These are phyloP conservation scores for Ammopiptanthus mongolicus DNA, from an alignment of 306 rosid species.

Conservation along the genomic window DNA sequence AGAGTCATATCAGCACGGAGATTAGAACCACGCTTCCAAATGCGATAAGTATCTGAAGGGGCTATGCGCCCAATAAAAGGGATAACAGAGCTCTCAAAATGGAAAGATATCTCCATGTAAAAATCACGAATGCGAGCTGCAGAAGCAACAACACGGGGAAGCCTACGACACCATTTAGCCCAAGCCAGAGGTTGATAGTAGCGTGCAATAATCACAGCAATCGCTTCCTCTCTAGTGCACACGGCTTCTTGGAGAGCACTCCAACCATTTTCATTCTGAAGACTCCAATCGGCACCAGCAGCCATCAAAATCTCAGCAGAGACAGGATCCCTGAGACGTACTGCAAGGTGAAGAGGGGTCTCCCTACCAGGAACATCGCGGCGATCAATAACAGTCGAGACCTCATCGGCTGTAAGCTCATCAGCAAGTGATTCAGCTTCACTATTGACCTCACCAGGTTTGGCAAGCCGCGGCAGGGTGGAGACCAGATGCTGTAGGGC, in stretches of 20 bases:
- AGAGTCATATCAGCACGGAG: conserved; percentile 99
- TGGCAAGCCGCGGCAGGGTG: conserved; percentile 64
- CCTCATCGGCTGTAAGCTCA: conserved; percentile 72
- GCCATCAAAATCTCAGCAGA: conserved; percentile 94
- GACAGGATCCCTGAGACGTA: conserved; percentile 68
- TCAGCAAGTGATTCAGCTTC: conserved; percentile 79
- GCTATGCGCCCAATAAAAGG: conserved; percentile 96
- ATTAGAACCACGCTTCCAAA: conserved; percentile 98
- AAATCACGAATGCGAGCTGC: conserved; percentile 85
- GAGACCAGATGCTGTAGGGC: conserved; percentile 60
- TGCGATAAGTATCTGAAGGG: conserved; percentile 95
- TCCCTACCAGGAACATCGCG: conserved; percentile 95
- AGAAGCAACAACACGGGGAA: conserved; percentile 87
- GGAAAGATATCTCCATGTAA: conserved; percentile 95
- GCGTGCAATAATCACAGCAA: conserved; percentile 80
- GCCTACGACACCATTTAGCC: conserved; percentile 98
- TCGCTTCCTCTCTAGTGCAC: conserved; percentile 82
- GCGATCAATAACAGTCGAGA: conserved; percentile 66
- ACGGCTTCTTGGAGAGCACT: conserved; percentile 98
- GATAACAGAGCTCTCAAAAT: conserved; percentile 96
- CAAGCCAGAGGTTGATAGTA: conserved; percentile 95
- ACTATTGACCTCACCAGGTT: conserved; percentile 65
- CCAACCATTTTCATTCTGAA: conserved; percentile 95
- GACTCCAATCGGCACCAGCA: conserved; percentile 97
- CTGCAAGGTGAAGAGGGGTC: conserved; percentile 97